Evolutionary conservation across 257 asterid genomes (phyloP).

Genomic region (Solanum habrochaites): DNA sequence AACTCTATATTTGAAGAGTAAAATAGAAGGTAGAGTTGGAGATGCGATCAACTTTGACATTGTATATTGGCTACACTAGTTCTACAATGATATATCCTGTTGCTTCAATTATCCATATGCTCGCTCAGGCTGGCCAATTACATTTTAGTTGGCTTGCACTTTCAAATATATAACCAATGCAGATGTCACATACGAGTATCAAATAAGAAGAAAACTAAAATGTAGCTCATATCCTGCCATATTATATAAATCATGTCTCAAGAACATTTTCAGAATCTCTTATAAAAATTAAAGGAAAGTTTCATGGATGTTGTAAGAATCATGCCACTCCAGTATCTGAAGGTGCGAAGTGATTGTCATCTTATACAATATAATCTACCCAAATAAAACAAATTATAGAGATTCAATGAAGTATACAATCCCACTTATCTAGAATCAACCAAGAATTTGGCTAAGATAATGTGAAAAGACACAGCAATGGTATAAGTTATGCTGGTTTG

Average conservation of each 20-base stretch:
- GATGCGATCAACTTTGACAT: not conserved
- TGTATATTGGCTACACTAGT: not conserved
- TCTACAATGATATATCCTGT: not conserved
- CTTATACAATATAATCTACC: not conserved
- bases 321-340: not conserved
- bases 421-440: not conserved
- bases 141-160: not conserved
- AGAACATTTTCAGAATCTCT: not conserved
- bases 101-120: not conserved
- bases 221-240: not conserved
- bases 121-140: not conserved
- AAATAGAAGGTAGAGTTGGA: too few relatives aligned
- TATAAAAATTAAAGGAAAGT: not conserved
- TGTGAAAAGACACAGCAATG: not conserved
- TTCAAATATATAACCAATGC: not conserved
- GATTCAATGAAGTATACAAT: not conserved
- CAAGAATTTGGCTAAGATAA: not conserved
- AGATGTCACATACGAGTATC: not conserved
- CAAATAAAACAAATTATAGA: not conserved
- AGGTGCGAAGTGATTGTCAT: not conserved
- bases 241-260: not conserved
- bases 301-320: not conserved
- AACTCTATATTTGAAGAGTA: too few relatives aligned
- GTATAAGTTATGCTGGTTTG: not conserved
- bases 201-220: not conserved